Evolutionary conservation across 768 basidiomycete genomes (phyloP), one percentile per base, ranked within the genome.

Genomic region (Rhodotorula taiwanensis): DNA sequence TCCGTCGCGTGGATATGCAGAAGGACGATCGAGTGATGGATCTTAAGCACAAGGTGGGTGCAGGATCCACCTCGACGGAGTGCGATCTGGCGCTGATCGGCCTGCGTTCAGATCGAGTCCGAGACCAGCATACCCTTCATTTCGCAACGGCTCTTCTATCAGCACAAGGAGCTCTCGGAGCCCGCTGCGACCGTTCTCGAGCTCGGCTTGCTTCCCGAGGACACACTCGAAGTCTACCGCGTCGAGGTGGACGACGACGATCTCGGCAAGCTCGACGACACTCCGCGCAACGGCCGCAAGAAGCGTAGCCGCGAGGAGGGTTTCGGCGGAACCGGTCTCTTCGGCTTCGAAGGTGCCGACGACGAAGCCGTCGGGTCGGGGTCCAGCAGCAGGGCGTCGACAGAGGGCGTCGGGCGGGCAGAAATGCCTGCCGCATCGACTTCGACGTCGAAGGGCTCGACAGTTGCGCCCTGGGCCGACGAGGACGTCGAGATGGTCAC

Each of bases 1-100:
- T 81, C 79, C 13, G 81, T 81, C 70, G 76, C 78, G 66, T 79
- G 79, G 61, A 81, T 76, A 80, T 90, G 49, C 77, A 78, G 48
- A 89, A 87, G 74, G 73, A 76, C 34, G 88, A 82, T 66, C 84
- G 85, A 0, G 80, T 91, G 54, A 88, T 85, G 74, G 87, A 89
- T 21, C 82, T 90, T 70, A 89, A 89, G 75, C 72, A 87, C 58
- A 55, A 52, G 79, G 82, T 79, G 86, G 28, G 67, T 23, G 5
- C 2, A 1, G 28, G 10, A 11, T 28, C 25, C 2, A 34, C 33
- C 36, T n/a, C 14, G 31, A 7, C 58, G 49, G 18, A 49, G 49
- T 9, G 1, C n/a, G 27, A 18, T 18, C 49, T 45, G 25, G 52
- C 33, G 30, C 33, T 47, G 11, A 4, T 33, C 15, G 33, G 18